Evolutionary conservation across 345 rosid species (phyloP), one percentile per base, ranked within the genome.

Genomic region (Camelina sativa): DNA sequence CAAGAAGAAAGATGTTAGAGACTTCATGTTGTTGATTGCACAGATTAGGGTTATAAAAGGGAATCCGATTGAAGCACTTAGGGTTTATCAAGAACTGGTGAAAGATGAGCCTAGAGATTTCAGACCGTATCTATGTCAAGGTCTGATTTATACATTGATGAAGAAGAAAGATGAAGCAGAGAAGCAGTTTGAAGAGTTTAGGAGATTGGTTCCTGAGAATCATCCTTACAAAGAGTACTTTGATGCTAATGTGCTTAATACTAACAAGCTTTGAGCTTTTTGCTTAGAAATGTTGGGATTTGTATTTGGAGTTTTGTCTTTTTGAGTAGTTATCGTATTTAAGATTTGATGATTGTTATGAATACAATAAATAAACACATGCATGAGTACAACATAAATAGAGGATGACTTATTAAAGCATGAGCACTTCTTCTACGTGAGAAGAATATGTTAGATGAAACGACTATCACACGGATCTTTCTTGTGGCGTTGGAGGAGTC

Each of bases 71-170:
- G 97, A 86, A 71, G 98, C 98, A 17, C 72, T 93, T 85, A 85
- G 84, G 76, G 84, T 91, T 79, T 91, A 93, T 41, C 85, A 89
- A 62, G 92, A 86, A 52, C 72, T 93, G 53, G 91, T 79, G 69
- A 89, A 83, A 63, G 97, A 93, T 78, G 97, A 93, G 69, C 98
- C 98, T 0, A 83, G 79, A 72, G 98, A 94, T 80, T 94, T 88
- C 58, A 85, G 97, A 76, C 98, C 98, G 0, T 91, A 91, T 59
- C 76, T 91, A 53, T 94, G 97, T 56, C 96, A 88, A 75, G 97
- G 96, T 54, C 81, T 94, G 55, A 85, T 94, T 20, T 91, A 94
- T 57, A 81, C 93, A 13, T 62, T 94, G 82, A 32, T 88, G 92
- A 86, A 84, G 84, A 88, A 85, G 89, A 86, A 82, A 61, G 93